Conservation (phyloP, 257 asterid species). For the Buddleja alternifolia region DNA sequence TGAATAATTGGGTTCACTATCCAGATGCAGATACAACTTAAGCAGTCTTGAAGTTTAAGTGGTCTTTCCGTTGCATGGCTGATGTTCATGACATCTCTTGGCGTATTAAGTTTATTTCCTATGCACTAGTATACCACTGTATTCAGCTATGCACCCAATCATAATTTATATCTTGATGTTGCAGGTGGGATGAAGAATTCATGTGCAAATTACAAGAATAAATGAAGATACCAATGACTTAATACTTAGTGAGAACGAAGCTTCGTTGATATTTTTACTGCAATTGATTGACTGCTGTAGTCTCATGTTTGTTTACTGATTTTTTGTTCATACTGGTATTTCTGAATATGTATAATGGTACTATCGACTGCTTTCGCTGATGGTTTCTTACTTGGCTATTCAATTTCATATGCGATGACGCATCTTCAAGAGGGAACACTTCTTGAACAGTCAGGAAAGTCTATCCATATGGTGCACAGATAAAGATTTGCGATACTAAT, state of each 20-base stretch:
- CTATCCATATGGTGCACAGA: constrained; percentile 90
- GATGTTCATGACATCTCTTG: constrained; percentile 5
- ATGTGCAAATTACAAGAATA: constrained; percentile 77
- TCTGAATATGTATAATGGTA: not conserved
- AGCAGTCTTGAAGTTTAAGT: not conserved
- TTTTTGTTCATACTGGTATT: constrained; percentile 4
- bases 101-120: constrained; percentile 5
- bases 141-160: not conserved
- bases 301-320: constrained; percentile 21
- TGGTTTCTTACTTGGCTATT: constrained; percentile 27
- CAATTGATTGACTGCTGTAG: constrained; percentile 10
- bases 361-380: constrained; percentile 15
- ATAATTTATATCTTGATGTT: constrained; percentile 23
- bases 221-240: constrained; percentile 91
- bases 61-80: not conserved
- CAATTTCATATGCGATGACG: constrained; percentile 51
- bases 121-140: not conserved
- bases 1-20: not conserved
- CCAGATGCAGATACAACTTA: not conserved
- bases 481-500: constrained; percentile 82
- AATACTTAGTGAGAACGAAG: constrained; percentile 89
- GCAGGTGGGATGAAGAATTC: constrained; percentile 83
- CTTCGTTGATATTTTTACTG: constrained; percentile 65
- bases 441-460: constrained; percentile 76
- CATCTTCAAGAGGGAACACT: constrained; percentile 85